Percentiles rank a stretch among this genome's conserved stretches.
These are phyloP conservation scores for Carex arenaria DNA, from an alignment of 202 grass and related monocot genomes.

Conservation along the genomic window DNA sequence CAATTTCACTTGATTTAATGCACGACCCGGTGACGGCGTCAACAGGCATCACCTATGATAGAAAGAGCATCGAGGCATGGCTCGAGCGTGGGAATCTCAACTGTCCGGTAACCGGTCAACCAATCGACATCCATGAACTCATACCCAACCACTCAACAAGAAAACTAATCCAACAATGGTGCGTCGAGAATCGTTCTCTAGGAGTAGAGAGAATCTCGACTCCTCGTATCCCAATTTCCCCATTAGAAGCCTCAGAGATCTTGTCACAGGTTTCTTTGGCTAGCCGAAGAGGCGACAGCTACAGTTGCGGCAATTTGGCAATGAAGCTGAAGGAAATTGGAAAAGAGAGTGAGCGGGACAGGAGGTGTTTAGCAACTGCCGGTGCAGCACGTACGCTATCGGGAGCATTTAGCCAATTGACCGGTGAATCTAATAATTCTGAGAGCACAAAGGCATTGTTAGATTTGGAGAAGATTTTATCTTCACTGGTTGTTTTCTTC, in stretches of 20 bases:
- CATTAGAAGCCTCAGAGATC: slow-evolving; percentile 42
- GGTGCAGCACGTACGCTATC: slow-evolving; percentile 35
- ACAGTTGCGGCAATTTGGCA: slow-evolving; percentile 29
- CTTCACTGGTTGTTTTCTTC: slow-evolving; percentile 45
- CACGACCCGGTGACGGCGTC: slow-evolving; percentile 60
- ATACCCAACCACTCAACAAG: slow-evolving; percentile 71
- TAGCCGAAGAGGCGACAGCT: slow-evolving; percentile 19
- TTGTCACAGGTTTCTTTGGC: slow-evolving; percentile 28
- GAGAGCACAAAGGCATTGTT: not conserved
- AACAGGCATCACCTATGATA: slow-evolving; percentile 81
- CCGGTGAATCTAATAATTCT: not conserved
- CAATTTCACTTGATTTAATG: slow-evolving; percentile 88
- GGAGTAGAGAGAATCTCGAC: slow-evolving; percentile 74
- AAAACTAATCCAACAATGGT: slow-evolving; percentile 84
- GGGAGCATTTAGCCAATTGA: slow-evolving; percentile 22
- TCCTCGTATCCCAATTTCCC: slow-evolving; percentile 57
- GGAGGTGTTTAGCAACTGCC: slow-evolving; percentile 28
- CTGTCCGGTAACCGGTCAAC: slow-evolving; percentile 52
- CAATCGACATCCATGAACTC: slow-evolving; percentile 51
- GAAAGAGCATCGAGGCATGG: slow-evolving; percentile 64
- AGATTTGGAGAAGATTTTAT: slow-evolving; percentile 45
- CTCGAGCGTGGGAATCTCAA: slow-evolving; percentile 39
- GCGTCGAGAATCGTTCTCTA: slow-evolving; percentile 52
- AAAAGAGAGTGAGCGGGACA: slow-evolving; percentile 73
- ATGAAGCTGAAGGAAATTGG: slow-evolving; percentile 37